A percentile compares a stretch with the other conserved stretches of the same genome.
Conservation (phyloP, 108 stramenopile genomes). For the Cyclotella cryptica region DNA sequence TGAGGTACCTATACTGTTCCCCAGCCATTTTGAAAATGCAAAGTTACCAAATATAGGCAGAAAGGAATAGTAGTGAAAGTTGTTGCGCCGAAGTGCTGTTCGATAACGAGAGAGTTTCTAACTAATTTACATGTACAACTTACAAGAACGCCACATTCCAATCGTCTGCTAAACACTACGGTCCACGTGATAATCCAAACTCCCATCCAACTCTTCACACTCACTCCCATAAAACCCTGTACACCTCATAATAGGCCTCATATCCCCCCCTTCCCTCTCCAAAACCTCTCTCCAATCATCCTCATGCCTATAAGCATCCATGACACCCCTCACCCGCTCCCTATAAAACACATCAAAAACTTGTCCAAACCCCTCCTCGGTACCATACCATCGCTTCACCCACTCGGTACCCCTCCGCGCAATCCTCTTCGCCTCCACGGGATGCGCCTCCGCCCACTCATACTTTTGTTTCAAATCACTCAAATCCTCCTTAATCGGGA, state of each 20-base stretch:
- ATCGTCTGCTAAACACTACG: neutral
- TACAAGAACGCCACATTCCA: neutral
- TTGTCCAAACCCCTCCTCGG: constrained; percentile 21
- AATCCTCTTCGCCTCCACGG: constrained; percentile 22
- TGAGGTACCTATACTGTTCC: neutral
- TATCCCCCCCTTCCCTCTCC: neutral
- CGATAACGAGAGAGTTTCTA: neutral
- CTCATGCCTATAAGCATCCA: constrained; percentile 20
- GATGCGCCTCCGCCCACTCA: constrained; percentile 46
- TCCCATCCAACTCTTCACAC: constrained; percentile 5
- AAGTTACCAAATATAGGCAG: too few relatives aligned
- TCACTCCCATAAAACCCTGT: neutral
- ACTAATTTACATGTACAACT: neutral
- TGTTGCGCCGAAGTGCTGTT: too few relatives aligned
- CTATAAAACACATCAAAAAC: constrained; percentile 12
- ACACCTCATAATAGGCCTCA: constrained; percentile 28
- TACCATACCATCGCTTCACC: constrained; percentile 19
- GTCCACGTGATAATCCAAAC: neutral
- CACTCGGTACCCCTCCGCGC: constrained; percentile 20
- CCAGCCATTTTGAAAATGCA: too few relatives aligned
- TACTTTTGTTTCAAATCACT: constrained; percentile 39
- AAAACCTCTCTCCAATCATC: constrained; percentile 8
- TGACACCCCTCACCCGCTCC: constrained; percentile 2
- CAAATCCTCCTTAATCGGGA: constrained; percentile 40
- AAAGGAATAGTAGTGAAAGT: too few relatives aligned